A percentile compares a stretch with the other conserved stretches of the same genome.
Conservation (phyloP, 2,329 filamentous ascomycete genomes). For the Thermoascus crustaceus region DNA sequence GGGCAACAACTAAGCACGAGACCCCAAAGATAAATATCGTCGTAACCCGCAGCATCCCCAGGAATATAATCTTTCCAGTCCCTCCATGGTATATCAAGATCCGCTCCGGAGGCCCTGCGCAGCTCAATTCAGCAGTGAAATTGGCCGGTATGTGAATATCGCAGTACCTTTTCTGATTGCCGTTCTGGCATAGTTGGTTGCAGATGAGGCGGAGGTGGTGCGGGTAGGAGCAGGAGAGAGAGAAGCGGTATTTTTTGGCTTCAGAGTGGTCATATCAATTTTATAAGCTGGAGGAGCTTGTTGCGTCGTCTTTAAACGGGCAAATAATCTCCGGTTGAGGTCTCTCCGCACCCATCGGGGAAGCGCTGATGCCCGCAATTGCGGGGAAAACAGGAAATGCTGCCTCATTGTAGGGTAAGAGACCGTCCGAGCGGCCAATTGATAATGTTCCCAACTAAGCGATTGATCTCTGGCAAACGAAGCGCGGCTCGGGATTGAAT, state of each 20-base stretch:
- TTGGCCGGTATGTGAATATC: not conserved
- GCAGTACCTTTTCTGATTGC: conserved; percentile 22
- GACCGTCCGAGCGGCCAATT: too few species aligned
- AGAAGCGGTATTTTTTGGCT: conserved; percentile 13
- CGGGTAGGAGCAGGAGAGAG: conserved; percentile 11
- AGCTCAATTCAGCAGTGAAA: conserved; percentile 3
- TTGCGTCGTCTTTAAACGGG: conserved; percentile 23
- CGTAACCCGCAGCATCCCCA: conserved; percentile 63
- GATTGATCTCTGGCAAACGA: too few species aligned
- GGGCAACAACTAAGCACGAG: conserved; percentile 57
- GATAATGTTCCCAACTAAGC: too few species aligned
- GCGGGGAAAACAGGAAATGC: conserved; percentile 21
- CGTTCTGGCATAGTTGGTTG: conserved; percentile 17
- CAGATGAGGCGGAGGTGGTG: conserved; percentile 6
- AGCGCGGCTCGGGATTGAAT: too few species aligned
- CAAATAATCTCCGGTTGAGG: conserved; percentile 18
- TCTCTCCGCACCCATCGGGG: conserved; percentile 19
- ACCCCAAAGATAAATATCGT: conserved; percentile 62
- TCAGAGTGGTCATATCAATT: conserved; percentile 12
- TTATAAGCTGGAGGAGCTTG: conserved; percentile 16
- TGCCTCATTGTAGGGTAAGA: conserved; percentile 21
- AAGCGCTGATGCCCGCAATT: conserved; percentile 19
- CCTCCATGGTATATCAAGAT: conserved; percentile 71
- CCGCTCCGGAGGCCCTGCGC: conserved; percentile 29
- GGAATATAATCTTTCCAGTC: conserved; percentile 55